These are phyloP conservation scores for Suhomyces emberorum DNA, from an alignment of 805 yeast species.

Conservation along the genomic window DNA sequence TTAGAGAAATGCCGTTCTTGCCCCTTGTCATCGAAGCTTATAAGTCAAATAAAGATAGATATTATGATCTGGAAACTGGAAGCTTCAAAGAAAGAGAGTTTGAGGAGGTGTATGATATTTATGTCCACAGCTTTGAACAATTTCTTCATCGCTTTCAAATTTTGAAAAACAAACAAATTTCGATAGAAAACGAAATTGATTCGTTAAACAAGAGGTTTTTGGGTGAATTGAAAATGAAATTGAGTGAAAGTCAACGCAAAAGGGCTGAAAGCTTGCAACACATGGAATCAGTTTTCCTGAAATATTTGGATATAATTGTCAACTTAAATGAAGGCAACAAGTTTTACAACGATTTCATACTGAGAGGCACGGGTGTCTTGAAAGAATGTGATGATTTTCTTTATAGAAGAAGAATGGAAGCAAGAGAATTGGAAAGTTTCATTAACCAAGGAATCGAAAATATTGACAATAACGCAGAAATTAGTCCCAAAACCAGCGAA, in stretches of 20 bases:
- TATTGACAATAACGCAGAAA: no score
- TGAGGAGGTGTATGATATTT: conserved; percentile 38
- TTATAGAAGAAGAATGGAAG: conserved; percentile 50
- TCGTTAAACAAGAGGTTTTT: conserved; percentile 12
- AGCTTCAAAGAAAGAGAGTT: conserved; percentile 27
- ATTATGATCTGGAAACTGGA: conserved; percentile 16
- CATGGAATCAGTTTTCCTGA: conserved; percentile 48
- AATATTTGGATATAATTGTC: conserved; percentile 52
- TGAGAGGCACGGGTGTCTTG: conserved; percentile 43
- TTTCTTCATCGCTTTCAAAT: conserved; percentile 48
- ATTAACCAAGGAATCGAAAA: no score
- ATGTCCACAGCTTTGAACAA: conserved; percentile 44
- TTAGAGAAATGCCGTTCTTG: conserved; percentile 46
- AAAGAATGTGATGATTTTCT: conserved; percentile 51
- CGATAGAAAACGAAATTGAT: conserved; percentile 15
- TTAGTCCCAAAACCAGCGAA: no score
- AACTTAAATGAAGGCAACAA: conserved; percentile 66
- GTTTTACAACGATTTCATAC: conserved; percentile 64
- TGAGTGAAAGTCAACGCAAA: conserved; percentile 22
- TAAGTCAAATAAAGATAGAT: conserved; percentile 20
- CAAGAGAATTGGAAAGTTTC: conserved; percentile 45
- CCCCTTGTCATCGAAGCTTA: conserved; percentile 52
- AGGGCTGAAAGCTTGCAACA: conserved; percentile 51
- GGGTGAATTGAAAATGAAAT: conserved; percentile 5
- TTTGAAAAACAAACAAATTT: conserved; percentile 27